phyloP scores from a whole-genome alignment of 176 grass and related monocot genomes.

The Carex cristatella region DNA sequence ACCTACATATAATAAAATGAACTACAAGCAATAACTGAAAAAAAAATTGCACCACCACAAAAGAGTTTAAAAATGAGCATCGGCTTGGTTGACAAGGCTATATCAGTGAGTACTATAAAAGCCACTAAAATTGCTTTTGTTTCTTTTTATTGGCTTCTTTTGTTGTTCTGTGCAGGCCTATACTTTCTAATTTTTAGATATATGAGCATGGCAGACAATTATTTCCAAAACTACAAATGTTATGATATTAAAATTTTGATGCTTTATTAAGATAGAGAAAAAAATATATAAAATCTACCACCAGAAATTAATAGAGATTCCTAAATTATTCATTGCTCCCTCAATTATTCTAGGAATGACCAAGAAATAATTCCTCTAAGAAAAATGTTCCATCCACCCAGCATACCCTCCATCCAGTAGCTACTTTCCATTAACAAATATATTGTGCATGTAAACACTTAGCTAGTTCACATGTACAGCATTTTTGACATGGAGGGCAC shows the following conservation, averaged over 20 bases:
- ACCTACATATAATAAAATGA: slow-evolving; percentile 15
- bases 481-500: background rate
- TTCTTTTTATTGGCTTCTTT: background rate
- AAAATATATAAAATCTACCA: background rate
- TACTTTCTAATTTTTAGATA: background rate
- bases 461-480: background rate
- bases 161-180: too few species aligned
- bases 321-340: background rate
- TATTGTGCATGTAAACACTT: background rate
- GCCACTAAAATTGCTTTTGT: background rate
- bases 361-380: background rate
- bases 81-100: background rate
- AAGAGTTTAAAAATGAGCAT: background rate
- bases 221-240: background rate
- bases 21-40: background rate
- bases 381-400: background rate
- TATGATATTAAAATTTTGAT: background rate
- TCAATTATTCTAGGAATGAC: background rate
- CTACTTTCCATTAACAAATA: background rate
- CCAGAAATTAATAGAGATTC: background rate
- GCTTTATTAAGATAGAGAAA: background rate
- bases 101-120: background rate
- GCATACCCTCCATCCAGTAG: background rate
- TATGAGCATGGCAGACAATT: background rate
- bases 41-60: background rate